Evolutionary conservation across 169 alveolate species (phyloP).

Genomic region (Nephromyces sp.): DNA sequence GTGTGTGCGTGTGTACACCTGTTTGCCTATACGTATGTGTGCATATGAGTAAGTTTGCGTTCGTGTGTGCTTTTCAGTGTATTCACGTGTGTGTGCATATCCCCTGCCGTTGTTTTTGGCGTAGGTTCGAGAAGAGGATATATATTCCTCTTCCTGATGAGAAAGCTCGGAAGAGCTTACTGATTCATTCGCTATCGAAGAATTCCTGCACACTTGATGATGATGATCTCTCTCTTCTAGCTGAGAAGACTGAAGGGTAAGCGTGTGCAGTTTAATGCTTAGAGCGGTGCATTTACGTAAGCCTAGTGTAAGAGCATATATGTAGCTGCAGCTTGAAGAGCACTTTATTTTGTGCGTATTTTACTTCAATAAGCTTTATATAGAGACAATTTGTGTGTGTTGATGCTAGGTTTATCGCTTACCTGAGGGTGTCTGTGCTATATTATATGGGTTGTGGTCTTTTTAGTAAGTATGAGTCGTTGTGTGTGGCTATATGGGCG

Average conservation of each 20-base stretch:
- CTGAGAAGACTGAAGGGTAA: constrained; percentile 42
- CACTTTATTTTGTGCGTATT: no score
- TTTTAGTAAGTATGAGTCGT: no score
- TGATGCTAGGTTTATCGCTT: no score
- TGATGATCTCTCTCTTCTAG: constrained; percentile 45
- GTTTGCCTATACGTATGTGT: background rate
- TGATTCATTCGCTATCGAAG: constrained; percentile 52
- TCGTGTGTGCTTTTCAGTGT: background rate
- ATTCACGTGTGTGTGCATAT: background rate
- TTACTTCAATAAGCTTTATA: no score
- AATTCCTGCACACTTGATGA: constrained; percentile 62
- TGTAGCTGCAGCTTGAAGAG: no score
- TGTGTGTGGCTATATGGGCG: constrained; percentile 71
- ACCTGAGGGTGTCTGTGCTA: no score
- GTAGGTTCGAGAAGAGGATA: constrained; percentile 86
- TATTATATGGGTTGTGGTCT: no score
- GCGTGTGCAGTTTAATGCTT: no score
- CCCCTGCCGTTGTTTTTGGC: background rate
- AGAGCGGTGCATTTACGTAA: no score
- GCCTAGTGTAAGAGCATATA: no score
- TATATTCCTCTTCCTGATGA: constrained; percentile 96
- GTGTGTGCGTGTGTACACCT: background rate
- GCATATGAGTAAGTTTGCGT: background rate
- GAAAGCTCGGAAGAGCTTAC: constrained; percentile 60
- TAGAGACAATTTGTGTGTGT: no score